phyloP scores from a whole-genome alignment of 192 early-diverging fungal species.

The Phlyctochytrium bullatum region DNA sequence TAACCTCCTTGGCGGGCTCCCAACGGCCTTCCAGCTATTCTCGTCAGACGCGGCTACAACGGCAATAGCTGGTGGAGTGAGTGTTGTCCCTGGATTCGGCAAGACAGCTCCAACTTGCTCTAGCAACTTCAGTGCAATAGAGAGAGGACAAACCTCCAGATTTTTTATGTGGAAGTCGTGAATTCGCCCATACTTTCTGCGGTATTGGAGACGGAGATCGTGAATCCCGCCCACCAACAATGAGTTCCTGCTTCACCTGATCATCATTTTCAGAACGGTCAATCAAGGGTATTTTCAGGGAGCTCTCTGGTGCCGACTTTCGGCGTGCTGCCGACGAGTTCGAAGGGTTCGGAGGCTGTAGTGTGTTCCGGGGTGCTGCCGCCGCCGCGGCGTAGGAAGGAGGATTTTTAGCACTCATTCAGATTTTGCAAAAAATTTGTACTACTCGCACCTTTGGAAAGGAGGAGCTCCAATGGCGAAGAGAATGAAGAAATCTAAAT shows the following conservation, averaged over 20 bases:
- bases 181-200: neutral
- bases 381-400: neutral
- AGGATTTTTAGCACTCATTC: too few species aligned
- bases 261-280: neutral
- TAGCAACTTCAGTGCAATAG: too few species aligned
- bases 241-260: neutral
- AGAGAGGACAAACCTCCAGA: neutral
- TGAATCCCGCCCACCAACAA: neutral
- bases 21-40: conserved; percentile 57
- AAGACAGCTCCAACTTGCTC: too few species aligned
- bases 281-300: neutral
- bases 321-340: neutral
- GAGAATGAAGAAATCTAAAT: too few species aligned
- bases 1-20: conserved; percentile 52
- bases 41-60: conserved; percentile 7
- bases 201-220: neutral
- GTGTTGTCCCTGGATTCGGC: neutral
- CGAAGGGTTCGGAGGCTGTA: neutral
- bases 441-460: too few species aligned
- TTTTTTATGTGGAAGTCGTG: neutral
- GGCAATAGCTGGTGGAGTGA: neutral
- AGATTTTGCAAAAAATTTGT: too few species aligned
- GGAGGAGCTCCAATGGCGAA: too few species aligned
- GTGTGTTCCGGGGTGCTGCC: neutral
- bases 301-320: neutral